Base-by-base conservation (phyloP, 140 eudicot species). In the Cichorium intybus region DNA sequence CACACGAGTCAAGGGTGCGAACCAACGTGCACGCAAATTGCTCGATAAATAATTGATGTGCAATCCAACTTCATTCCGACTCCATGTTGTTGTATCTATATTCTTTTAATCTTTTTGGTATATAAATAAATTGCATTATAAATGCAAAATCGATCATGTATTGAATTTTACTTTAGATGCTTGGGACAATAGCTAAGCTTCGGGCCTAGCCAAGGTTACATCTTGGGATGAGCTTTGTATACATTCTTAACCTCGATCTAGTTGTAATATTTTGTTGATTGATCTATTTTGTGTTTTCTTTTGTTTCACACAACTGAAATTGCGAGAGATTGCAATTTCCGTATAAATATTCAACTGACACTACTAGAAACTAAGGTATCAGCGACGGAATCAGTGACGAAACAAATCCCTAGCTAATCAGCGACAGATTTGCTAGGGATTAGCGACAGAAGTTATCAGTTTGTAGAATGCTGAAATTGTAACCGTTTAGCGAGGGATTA, bases 1-100 rank as follows among this genome's bases (percentile, higher is more conserved):
- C 80, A 28, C 79, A 0, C 81, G 96, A 73, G 89, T 92, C 53
- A 92, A 88, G 63, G 96, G 96, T 24, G 95, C 96, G 21, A 93
- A 93, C 66, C 74, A 61, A 49, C 97, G 97, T 59, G 79, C 99
- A 11, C 85, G 95, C 16, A 68, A 76, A 8, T 33, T 92, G 76
- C 24, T 91, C 60, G 60, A 69, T 4, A 80, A 88, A 72, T 85
- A 71, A 56, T 49, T 21, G 11, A 50, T 39, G 75, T 18, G 8
- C 46, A 60, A 53, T 62, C 62, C 66, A 55, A 46, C 66, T 62
- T 23, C 61, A 70, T 54, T 15, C 34, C 3, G 41, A 28, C 10
- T 53, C 64, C 61, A 43, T 41, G 50, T 51, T 53, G 70, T 50
- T 68, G 53, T 69, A 69, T 54, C 67, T 45, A 15, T 75, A 29